A percentile compares a stretch with the other conserved stretches of the same genome.
phyloP scores from a whole-genome alignment of 2,329 filamentous ascomycete genomes.

The Monilinia aucupariae region DNA sequence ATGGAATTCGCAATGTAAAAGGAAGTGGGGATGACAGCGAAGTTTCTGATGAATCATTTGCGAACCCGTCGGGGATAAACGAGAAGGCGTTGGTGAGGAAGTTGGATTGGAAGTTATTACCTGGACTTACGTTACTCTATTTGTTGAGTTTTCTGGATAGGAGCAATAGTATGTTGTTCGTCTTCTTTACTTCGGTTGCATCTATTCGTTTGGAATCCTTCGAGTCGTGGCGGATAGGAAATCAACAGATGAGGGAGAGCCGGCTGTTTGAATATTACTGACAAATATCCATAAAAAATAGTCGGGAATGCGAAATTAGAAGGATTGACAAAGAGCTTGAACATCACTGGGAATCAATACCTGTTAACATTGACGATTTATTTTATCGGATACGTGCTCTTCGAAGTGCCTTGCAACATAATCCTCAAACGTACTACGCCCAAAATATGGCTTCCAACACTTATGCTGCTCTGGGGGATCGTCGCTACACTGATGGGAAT shows the following conservation, averaged over 20 bases:
- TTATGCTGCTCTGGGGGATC: constrained; percentile 52
- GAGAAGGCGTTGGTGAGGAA: constrained; percentile 56
- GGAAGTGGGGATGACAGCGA: constrained; percentile 12
- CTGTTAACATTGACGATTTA: constrained; percentile 61
- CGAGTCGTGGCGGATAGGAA: no score
- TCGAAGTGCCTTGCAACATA: constrained; percentile 59
- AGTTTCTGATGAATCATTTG: constrained; percentile 21
- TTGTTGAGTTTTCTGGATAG: constrained; percentile 52
- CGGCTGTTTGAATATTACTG: not conserved
- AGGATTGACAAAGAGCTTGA: constrained; percentile 46
- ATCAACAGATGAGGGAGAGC: not conserved
- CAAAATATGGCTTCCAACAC: constrained; percentile 50
- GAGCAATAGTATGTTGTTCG: constrained; percentile 47
- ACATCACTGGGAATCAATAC: constrained; percentile 57
- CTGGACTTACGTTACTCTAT: constrained; percentile 50
- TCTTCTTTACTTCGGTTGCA: not conserved
- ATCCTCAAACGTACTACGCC: constrained; percentile 56
- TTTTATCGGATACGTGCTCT: constrained; percentile 53
- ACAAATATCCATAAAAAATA: constrained; percentile 34
- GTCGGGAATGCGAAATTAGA: constrained; percentile 55
- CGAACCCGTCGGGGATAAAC: constrained; percentile 38
- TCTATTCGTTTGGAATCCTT: not conserved
- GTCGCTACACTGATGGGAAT: constrained; percentile 49
- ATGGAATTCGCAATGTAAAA: not conserved
- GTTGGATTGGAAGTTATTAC: constrained; percentile 47